These are phyloP conservation scores for Physaria fendleri DNA, from an alignment of 345 rosid genomes.

Conservation along the genomic window DNA sequence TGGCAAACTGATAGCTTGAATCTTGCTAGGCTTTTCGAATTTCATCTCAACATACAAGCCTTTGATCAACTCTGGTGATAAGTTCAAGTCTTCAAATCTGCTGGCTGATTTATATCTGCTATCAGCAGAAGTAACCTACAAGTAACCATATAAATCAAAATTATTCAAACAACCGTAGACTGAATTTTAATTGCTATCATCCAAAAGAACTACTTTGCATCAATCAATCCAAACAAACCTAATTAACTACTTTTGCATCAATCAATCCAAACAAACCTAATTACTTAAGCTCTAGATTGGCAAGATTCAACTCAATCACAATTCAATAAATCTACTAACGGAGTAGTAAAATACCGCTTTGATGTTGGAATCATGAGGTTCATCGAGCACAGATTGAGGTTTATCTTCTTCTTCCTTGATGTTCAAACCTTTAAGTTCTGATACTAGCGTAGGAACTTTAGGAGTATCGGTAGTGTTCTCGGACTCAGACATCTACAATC, in stretches of 20 bases:
- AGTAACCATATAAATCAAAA: neutral
- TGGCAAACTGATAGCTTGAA: constrained; percentile 85
- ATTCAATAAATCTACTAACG: neutral
- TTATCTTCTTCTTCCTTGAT: constrained; percentile 53
- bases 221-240: neutral
- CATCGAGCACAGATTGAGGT: constrained; percentile 56
- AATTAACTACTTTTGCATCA: neutral
- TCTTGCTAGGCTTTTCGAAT: constrained; percentile 89
- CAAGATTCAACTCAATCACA: neutral
- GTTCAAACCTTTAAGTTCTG: constrained; percentile 37
- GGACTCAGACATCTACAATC: too few species aligned
- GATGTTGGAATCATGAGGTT: constrained; percentile 78
- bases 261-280: neutral
- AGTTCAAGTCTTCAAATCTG: constrained; percentile 73
- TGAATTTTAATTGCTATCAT: neutral
- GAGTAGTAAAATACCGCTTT: constrained; percentile 43
- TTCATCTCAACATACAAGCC: constrained; percentile 92
- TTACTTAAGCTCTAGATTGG: neutral
- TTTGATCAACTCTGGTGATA: constrained; percentile 71
- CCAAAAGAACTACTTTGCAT: neutral
- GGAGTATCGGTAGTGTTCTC: too few species aligned
- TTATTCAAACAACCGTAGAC: neutral
- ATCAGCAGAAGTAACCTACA: constrained; percentile 66
- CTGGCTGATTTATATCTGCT: constrained; percentile 80
- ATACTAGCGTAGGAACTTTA: too few species aligned